phyloP scores from a whole-genome alignment of 768 basidiomycete species.

The Sarcodon aspratus region DNA sequence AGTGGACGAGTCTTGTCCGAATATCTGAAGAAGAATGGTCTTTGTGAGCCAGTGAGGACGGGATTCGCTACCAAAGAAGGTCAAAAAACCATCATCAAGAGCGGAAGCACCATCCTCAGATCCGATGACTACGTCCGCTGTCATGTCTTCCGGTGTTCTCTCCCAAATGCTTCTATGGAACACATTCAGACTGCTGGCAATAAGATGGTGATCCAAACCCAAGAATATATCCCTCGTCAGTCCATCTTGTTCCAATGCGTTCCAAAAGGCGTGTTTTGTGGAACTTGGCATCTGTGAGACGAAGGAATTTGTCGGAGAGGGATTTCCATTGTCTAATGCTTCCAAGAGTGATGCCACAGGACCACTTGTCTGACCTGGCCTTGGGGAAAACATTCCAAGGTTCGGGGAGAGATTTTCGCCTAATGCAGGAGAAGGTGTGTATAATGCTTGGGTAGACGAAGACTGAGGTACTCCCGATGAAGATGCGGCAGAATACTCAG shows the following conservation, averaged over 20 bases:
- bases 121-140: constrained; percentile 30
- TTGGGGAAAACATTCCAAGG: constrained; percentile 19
- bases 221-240: constrained; percentile 58
- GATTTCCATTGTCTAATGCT: constrained; percentile 9
- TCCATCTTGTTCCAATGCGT: constrained; percentile 48
- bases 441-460: constrained; percentile 42
- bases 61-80: constrained; percentile 58
- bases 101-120: constrained; percentile 11
- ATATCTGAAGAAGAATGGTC: constrained; percentile 46
- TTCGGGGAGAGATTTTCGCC: constrained; percentile 10
- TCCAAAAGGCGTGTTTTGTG: constrained; percentile 26
- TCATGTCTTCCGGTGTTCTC: constrained; percentile 40
- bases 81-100: constrained; percentile 7
- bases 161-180: constrained; percentile 44
- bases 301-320: constrained; percentile 7
- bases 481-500: constrained; percentile 10
- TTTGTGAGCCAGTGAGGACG: constrained; percentile 77
- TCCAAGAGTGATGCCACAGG: constrained; percentile 17
- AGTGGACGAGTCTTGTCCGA: constrained; percentile 12
- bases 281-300: constrained; percentile 2
- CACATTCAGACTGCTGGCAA: constrained; percentile 51
- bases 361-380: constrained; percentile 9
- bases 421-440: constrained; percentile 34
- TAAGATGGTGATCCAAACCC: constrained; percentile 43
- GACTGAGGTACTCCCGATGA: constrained; percentile 26